Percentiles rank a stretch among this genome's conserved stretches.
Evolutionary conservation across 1,284 basidiomycete species (phyloP).

Genomic region (Polyporus tsugae): DNA sequence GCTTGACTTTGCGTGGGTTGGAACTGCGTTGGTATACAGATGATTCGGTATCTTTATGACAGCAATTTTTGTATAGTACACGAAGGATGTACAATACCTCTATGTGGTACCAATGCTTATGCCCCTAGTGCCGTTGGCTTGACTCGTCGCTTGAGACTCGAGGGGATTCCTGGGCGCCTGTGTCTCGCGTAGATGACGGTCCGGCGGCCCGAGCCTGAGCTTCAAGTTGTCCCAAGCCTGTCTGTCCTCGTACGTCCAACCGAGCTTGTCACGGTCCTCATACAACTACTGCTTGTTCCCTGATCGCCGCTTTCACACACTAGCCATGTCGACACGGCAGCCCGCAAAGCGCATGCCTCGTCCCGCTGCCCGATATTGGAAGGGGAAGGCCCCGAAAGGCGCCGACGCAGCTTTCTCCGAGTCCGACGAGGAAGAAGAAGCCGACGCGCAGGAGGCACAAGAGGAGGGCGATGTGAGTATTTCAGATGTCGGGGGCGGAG

Average conservation of each 20-base stretch:
- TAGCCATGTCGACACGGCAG: slow-evolving; percentile 53
- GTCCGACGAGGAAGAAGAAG: slow-evolving; percentile 61
- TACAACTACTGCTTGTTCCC: background rate
- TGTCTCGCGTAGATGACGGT: too few species aligned
- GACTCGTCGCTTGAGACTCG: too few species aligned
- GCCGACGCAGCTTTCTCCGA: slow-evolving; percentile 62
- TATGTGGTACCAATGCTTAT: too few species aligned
- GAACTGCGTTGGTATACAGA: background rate
- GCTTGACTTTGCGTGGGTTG: slow-evolving; percentile 3
- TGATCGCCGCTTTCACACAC: background rate
- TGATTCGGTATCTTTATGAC: slow-evolving; percentile 1
- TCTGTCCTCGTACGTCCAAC: too few species aligned
- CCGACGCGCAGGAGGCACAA: slow-evolving; percentile 50
- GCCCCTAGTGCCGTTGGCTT: too few species aligned
- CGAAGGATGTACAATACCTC: background rate
- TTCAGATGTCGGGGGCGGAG: slow-evolving; percentile 51
- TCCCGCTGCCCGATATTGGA: slow-evolving; percentile 84
- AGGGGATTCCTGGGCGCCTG: too few species aligned
- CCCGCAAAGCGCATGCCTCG: slow-evolving; percentile 74
- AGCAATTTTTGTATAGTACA: background rate
- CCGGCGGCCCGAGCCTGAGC: too few species aligned
- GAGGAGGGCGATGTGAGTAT: slow-evolving; percentile 68
- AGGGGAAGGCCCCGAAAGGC: slow-evolving; percentile 85
- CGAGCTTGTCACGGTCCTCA: too few species aligned
- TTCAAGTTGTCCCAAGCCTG: too few species aligned